Evolutionary conservation across 257 asterid genomes (phyloP), one percentile per base, ranked within the genome.

Genomic region (Capsicum chinense): DNA sequence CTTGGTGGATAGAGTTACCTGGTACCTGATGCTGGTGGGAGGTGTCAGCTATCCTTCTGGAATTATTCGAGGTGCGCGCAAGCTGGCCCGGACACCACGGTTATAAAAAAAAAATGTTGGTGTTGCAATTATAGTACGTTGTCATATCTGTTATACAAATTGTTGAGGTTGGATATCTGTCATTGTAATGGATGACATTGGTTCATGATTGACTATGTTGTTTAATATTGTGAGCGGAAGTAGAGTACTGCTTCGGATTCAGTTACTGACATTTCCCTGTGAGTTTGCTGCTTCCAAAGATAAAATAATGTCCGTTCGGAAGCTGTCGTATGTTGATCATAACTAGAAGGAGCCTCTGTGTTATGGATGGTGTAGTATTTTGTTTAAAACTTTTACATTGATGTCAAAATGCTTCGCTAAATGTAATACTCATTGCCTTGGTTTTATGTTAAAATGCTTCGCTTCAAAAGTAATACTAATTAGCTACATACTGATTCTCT

Each of bases 141-240:
- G 2, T 70, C 56, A 17, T 16, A 42, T 70, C 56, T 42, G 79
- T 52, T 76, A 52, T 52, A 52, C 81, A 76, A 19, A 19, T 48
- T 76, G 47, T 52, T 5, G 63, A 26, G 44, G 62, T 76, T 76
- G 81, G 47, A 52, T 21, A 26, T 52, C 21, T 76, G 9, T 54
- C 82, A 50, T 50, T 50, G 21, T 15, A 78, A 26, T 33, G 82
- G 64, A 54, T 2, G 15, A 7, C 14, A 54, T 78, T 14, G 64
- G 64, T 2, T 64, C 50, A 52, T 52, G 64, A 54, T 26, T 78
- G 64, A 14, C 4, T 78, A 9, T 78, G 26, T 10, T 74, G 47
- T 74, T 74, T 60, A 74, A 3, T 78, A 54, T 54, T 78, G 64
- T 78, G 82, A 26, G 82, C 5, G 44, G 81, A 78, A 54, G 64